Evolutionary conservation across 768 basidiomycete genomes (phyloP).

Genomic region (Krasilnikovozyma curviuscula): DNA sequence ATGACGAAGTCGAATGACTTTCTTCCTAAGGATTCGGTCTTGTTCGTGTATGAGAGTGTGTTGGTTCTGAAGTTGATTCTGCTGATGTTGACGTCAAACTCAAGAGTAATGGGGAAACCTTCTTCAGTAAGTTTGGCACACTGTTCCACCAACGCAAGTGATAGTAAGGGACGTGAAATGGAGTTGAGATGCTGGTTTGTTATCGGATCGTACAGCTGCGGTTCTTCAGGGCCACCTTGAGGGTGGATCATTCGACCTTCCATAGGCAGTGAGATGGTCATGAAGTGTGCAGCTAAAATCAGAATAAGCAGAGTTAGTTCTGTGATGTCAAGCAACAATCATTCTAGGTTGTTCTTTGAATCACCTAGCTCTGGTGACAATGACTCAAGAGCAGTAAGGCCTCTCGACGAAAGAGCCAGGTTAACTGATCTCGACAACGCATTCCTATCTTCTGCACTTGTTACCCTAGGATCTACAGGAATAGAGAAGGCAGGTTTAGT

Average conservation of each 20-base stretch:
- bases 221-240: conserved; percentile 28
- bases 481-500: conserved; percentile 34
- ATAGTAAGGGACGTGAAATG: conserved; percentile 8
- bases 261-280: conserved; percentile 6
- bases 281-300: conserved; percentile 2
- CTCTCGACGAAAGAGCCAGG: conserved; percentile 29
- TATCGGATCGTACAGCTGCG: conserved; percentile 30
- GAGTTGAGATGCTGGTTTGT: conserved; percentile 8
- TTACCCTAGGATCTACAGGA: conserved; percentile 2
- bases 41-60: conserved; percentile 34
- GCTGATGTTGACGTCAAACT: conserved; percentile 30
- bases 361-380: conserved; percentile 37
- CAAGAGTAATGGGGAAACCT: conserved; percentile 39
- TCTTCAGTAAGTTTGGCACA: conserved; percentile 30
- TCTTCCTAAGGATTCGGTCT: conserved; percentile 84
- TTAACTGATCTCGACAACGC: conserved; percentile 6
- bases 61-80: conserved; percentile 1
- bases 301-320: neutral
- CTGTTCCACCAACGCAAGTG: conserved; percentile 13
- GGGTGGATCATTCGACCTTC: conserved; percentile 7
- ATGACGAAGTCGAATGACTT: too few species aligned
- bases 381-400: conserved; percentile 65
- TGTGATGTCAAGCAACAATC: neutral
- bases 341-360: too few species aligned
- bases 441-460: neutral